phyloP scores from a whole-genome alignment of 495 filamentous ascomycete species.

The Aspergillus egyptiacus region DNA sequence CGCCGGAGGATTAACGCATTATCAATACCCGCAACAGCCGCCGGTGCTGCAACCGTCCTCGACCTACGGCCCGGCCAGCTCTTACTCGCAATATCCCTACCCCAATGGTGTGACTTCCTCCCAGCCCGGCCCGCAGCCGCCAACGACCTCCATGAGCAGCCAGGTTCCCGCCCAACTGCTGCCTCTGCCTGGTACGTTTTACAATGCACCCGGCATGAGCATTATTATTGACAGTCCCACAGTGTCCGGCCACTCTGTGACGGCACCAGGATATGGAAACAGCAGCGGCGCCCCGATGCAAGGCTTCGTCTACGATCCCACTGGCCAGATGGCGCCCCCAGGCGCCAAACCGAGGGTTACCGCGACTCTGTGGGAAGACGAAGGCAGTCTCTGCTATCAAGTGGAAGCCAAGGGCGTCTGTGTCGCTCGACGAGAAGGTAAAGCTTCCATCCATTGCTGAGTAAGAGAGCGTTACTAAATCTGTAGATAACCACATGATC shows the following conservation, averaged over 20 bases:
- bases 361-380: conserved; percentile 96
- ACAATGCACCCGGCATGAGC: background rate
- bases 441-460: conserved; percentile 13
- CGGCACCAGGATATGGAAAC: conserved; percentile 42
- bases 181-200: conserved; percentile 57
- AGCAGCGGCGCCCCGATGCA: conserved; percentile 47
- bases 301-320: conserved; percentile 64
- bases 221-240: background rate
- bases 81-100: conserved; percentile 70
- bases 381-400: conserved; percentile 95
- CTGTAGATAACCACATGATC: conserved; percentile 96
- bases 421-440: conserved; percentile 91
- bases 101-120: conserved; percentile 70
- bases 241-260: conserved; percentile 41
- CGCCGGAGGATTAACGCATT: conserved; percentile 64
- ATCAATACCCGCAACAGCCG: conserved; percentile 70
- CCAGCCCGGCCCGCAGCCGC: conserved; percentile 58
- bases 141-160: conserved; percentile 60
- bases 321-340: conserved; percentile 89
- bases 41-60: conserved; percentile 77
- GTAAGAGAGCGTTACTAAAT: background rate
- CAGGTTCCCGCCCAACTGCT: conserved; percentile 52
- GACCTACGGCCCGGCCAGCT: conserved; percentile 58
- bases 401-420: conserved; percentile 96
- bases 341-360: conserved; percentile 98